Evolutionary conservation across 2,329 filamentous ascomycete species (phyloP), one percentile per base, ranked within the genome.

Genomic region (Tolypocladium amazonense): DNA sequence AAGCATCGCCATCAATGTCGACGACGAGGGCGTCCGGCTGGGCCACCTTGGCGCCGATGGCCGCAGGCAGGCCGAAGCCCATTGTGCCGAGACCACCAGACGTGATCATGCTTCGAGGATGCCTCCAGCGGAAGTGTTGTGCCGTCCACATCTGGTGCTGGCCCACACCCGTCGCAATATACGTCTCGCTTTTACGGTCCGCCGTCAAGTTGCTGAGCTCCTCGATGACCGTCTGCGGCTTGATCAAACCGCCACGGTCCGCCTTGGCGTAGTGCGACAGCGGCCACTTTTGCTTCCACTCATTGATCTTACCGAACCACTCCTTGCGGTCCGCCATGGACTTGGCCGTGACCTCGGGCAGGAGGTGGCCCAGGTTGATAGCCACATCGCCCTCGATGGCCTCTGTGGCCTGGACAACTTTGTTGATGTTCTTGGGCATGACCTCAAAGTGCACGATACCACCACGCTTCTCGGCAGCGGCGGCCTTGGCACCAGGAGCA

Each of bases 371-470:
- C 39, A 97, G 79, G 74, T 96, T 97, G 23, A 86, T 78, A 3
- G 87, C 86, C 37, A 96, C 90, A 70, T 97, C 93, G 61, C 94
- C 94, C 76, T 96, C 93, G 23, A 97, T 88, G 54, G 94, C 93
- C 77, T 97, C 92, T 50, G 90, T 97, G 9, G 93, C 92, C 77
- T 97, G 91, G 18, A 99, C 89, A 50, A 97, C 92, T 83, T 97
- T 99, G 86, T 97, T 97, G 79, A 97, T 97, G 80, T 99, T 97
- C 87, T 99, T 99, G 68, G 94, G 93, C 88, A 97, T 89, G 69
- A 99, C 93, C 73, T 97, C 93, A 70, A 97, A 97, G 76, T 99
- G 93, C 20, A 97, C 84, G 68, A 99, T 97, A 70, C 94, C 94
- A 68, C 94, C 94, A 63, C 92, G 89, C 58, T 87, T 87, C 77